Percentiles rank a stretch among this genome's conserved stretches.
Evolutionary conservation across 1,284 basidiomycete genomes (phyloP).

Genomic region (Mycosarcoma mackinlayi): DNA sequence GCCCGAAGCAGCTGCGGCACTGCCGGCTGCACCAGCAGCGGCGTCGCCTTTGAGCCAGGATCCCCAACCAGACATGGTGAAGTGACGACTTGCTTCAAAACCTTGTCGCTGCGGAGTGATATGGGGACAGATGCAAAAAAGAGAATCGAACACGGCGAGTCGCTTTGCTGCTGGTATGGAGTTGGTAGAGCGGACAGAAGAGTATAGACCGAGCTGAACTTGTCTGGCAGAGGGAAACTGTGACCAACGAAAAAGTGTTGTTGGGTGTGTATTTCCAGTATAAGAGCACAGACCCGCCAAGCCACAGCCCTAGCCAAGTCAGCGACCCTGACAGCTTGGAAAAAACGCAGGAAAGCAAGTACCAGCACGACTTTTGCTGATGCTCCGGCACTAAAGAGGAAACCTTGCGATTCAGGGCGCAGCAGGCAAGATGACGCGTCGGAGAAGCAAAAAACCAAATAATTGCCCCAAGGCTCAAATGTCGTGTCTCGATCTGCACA

Average conservation of each 20-base stretch:
- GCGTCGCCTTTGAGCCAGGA: constrained; percentile 59
- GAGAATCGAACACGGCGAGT: not conserved
- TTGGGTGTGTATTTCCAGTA: too few species aligned
- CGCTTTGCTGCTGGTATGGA: too few species aligned
- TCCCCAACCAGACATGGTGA: constrained; percentile 65
- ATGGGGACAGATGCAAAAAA: too few species aligned
- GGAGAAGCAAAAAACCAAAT: constrained; percentile 4
- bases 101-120: too few species aligned
- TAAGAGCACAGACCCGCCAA: constrained; percentile 8
- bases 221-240: not conserved
- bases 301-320: not conserved
- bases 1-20: constrained; percentile 32
- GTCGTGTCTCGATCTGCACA: constrained; percentile 12
- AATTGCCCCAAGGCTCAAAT: not conserved
- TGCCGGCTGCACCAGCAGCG: constrained; percentile 10
- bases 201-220: too few species aligned
- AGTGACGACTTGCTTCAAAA: too few species aligned
- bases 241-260: constrained; percentile 3
- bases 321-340: constrained; percentile 8
- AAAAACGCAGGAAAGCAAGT: not conserved
- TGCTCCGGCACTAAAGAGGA: too few species aligned
- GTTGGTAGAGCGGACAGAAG: not conserved
- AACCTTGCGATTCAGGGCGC: not conserved
- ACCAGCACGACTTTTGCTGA: too few species aligned
- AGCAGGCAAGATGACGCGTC: constrained; percentile 16